Evolutionary conservation across 768 basidiomycete genomes (phyloP), one percentile per base, ranked within the genome.

Genomic region (Podaxis sp.): DNA sequence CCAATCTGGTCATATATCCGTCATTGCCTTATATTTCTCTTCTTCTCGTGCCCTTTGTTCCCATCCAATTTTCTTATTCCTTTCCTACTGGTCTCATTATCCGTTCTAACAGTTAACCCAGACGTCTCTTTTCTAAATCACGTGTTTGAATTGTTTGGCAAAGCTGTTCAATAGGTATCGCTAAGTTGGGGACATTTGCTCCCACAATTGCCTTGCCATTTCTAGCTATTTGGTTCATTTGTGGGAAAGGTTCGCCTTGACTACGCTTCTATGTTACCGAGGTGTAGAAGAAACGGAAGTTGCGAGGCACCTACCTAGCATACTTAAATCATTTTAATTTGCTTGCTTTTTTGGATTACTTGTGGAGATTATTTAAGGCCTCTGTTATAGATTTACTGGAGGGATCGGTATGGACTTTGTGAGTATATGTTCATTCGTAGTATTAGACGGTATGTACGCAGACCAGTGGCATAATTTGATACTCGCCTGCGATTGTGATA

Each of bases 1-100:
- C 74, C 69, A 75, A 74, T 74, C 73, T 74, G 74, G 72, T 73
- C 77, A 76, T 78, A 78, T 78, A 76, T 77, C 75, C 76, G 66
- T 72, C 74, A 71, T 68, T 70, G 68, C 68, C 71, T 69, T 71
- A 69, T 66, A 61, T 65, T 66, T 66, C 66, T 57, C 63, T 63
- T 66, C 46, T 60, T 59, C 62, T 62, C 60, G 60, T 64, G 61
- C 61, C 66, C 60, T 66, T 71, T 69, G 63, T 70, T 68, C 65
- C 66, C 60, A 66, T 68, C 67, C 65, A 42, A 54, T 57, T 61
- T 61, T 63, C 59, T 64, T 63, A 68, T 68, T 70, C 70, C 69
- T 71, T 70, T 76, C 75, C 74, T 65, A 70, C 64, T 14, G 42
- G 52, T 47, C 55, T 48, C 36, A 50, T 54, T 54, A 55, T 61